These are phyloP conservation scores for Dryas integrifolia DNA, from an alignment of 331 rosid species.

Conservation along the genomic window DNA sequence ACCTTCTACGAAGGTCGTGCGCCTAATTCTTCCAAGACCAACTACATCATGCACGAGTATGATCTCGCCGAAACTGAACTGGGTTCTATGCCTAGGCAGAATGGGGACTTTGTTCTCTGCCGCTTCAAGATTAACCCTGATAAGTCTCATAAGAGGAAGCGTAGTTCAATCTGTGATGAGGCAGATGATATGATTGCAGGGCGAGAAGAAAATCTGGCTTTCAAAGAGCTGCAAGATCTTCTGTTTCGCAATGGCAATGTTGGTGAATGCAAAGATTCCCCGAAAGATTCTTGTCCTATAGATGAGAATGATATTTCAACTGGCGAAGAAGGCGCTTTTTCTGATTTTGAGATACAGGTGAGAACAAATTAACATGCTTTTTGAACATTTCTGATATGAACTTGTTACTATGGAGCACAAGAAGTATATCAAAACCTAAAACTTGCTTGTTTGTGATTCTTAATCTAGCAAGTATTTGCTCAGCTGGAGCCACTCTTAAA, in stretches of 20 bases:
- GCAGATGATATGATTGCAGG: neutral
- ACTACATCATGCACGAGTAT: conserved; percentile 59
- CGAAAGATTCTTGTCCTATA: neutral
- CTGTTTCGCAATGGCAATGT: neutral
- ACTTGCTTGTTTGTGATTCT: neutral
- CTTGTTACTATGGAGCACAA: neutral
- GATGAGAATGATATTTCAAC: neutral
- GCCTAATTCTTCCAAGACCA: conserved; percentile 20
- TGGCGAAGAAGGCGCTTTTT: neutral
- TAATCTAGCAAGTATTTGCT: neutral
- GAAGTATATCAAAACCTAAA: neutral
- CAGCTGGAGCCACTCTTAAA: neutral
- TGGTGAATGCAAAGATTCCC: neutral
- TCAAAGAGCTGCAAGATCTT: neutral
- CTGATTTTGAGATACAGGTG: neutral
- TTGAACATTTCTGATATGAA: neutral
- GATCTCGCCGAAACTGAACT: conserved; percentile 8
- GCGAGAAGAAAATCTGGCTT: neutral
- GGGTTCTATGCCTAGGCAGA: neutral
- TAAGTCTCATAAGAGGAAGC: neutral
- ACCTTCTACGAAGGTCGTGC: conserved; percentile 36
- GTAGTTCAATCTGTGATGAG: neutral
- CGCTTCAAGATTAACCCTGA: conserved; percentile 14
- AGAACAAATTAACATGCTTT: neutral
- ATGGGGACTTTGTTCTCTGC: conserved; percentile 3